phyloP scores from a whole-genome alignment of 148 eudicot genomes.

The Selenicereus undatus region DNA sequence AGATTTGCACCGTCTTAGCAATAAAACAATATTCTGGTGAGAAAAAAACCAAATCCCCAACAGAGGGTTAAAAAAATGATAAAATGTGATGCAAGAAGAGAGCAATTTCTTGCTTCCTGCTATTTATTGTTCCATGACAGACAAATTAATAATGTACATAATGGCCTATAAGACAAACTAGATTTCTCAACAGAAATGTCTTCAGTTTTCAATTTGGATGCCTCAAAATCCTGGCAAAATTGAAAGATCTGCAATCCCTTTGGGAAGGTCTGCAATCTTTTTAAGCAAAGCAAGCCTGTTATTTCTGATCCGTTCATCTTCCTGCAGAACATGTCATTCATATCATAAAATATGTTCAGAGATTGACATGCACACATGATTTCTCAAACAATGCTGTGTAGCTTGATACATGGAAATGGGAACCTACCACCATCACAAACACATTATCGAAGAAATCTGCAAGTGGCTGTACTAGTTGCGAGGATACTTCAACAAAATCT shows the following conservation, averaged over 20 bases:
- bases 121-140: not conserved
- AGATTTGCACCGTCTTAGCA: no score
- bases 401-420: not conserved
- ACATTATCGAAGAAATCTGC: slow-evolving; percentile 84
- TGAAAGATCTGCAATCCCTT: slow-evolving; percentile 84
- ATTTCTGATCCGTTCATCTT: slow-evolving; percentile 71
- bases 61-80: not conserved
- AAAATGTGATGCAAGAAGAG: not conserved
- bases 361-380: slow-evolving; percentile 12
- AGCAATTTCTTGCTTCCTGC: not conserved
- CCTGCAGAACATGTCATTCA: slow-evolving; percentile 37
- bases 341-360: not conserved
- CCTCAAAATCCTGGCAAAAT: slow-evolving; percentile 82
- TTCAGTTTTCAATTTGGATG: not conserved
- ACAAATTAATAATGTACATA: not conserved
- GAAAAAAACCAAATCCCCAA: not conserved
- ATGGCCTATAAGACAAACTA: slow-evolving; percentile 1
- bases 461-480: slow-evolving; percentile 65
- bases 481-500: slow-evolving; percentile 66
- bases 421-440: slow-evolving; percentile 99
- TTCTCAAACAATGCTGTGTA: not conserved
- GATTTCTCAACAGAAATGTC: not conserved
- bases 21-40: no score
- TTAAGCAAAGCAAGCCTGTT: slow-evolving; percentile 74
- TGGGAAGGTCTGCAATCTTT: slow-evolving; percentile 79